Evolutionary conservation across 169 alveolate genomes (phyloP), one percentile per base, ranked within the genome.

Genomic region (Cryptosporidium meleagridis): DNA sequence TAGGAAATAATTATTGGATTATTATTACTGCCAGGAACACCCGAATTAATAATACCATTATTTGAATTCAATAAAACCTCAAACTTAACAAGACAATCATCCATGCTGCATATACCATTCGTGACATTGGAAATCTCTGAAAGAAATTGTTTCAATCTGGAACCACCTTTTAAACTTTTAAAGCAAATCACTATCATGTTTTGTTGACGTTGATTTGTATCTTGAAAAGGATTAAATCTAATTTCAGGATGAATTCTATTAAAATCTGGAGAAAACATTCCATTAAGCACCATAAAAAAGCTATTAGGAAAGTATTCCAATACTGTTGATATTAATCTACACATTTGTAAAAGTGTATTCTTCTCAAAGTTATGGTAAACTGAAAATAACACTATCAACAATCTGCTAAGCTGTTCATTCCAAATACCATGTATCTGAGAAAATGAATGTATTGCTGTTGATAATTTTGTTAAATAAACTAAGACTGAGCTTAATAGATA

Each of bases 301-400:
- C 14, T 31, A 37, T 39, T 26, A 26, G 89, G 69, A 62, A 61
- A 80, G 70, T 18, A 80, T 18, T 80, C 89, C 35, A 80, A 33
- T 18, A 80, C 10, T 2, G 65, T 31, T 12, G 89, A 61, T 2
- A 80, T 33, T 0, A 80, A 41, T 33, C 35, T 59, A 41, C 80
- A 80, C 53, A 70, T 80, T 45, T 80, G 89, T 2, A 80, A 29
- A 16, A 80, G 69, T 9, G 70, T 18, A 39, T 80, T 80, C 33
- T 80, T 80, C 8, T 73, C 86, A 65, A 61, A 80, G 10, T 29
- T 33, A 18, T 39, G 62, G 29, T 80, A 80, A 8, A 44, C 65
- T 45, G 80, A 80, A 44, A 80, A 61, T 48, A 80, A 62, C 10
- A 61, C 58, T 18, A 41, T 29, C 3, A 80, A 23, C 12, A 80